These are phyloP conservation scores for Zygosaccharomyces bisporus DNA, from an alignment of 805 yeast species.

Conservation along the genomic window DNA sequence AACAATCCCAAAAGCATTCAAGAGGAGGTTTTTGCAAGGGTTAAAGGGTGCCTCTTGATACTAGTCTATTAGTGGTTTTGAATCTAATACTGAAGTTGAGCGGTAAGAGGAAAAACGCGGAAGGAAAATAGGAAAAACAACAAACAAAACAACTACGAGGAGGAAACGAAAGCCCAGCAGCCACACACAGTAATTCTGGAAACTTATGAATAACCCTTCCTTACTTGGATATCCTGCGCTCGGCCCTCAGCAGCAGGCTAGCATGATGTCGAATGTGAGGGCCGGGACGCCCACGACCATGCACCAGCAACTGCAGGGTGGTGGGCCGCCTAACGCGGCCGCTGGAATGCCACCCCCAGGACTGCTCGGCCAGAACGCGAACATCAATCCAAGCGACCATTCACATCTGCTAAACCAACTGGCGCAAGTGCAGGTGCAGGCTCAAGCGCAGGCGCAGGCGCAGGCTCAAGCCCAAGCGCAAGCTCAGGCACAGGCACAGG, in stretches of 20 bases:
- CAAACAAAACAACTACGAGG: background rate
- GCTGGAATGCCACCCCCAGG: conserved; percentile 29
- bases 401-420: conserved; percentile 26
- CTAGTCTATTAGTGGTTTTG: background rate
- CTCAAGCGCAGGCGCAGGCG: conserved; percentile 12
- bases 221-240: conserved; percentile 27
- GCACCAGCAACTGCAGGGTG: conserved; percentile 15
- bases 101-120: conserved; percentile 6
- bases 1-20: too few relatives aligned
- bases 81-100: conserved; percentile 4
- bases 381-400: conserved; percentile 24
- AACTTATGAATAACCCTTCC: conserved; percentile 28
- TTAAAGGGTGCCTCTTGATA: background rate
- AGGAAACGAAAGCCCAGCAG: conserved; percentile 2
- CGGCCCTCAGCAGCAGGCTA: conserved; percentile 21
- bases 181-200: background rate
- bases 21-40: background rate
- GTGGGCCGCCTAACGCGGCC: conserved; percentile 13
- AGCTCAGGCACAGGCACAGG: conserved; percentile 6
- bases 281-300: conserved; percentile 14
- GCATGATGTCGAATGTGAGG: conserved; percentile 14
- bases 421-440: conserved; percentile 8
- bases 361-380: conserved; percentile 13
- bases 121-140: too few relatives aligned
- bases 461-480: conserved; percentile 9